A percentile compares a stretch with the other conserved stretches of the same genome.
Conservation (phyloP, 306 rosid species). For the Cucurbita argyrosperma region DNA sequence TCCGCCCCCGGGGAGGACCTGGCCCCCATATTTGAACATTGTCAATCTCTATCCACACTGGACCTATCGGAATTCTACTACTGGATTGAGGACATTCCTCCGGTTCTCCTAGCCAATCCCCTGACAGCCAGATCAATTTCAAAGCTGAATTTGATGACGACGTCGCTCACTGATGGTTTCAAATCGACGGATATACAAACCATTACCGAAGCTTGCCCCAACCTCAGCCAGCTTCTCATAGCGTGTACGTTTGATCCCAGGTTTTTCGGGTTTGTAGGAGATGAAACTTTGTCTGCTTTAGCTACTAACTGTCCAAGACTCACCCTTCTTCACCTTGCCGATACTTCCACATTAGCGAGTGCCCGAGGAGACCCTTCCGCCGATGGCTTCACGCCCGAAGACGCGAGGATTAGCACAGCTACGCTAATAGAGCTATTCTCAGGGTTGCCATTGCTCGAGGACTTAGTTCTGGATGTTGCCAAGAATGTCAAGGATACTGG, state of each 20-base stretch:
- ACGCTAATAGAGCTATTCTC: constrained; percentile 47
- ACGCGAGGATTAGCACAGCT: constrained; percentile 43
- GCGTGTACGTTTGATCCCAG: constrained; percentile 77
- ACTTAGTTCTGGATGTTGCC: constrained; percentile 68
- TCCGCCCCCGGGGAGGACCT: constrained; percentile 43
- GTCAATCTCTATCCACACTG: constrained; percentile 37
- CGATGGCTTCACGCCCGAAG: constrained; percentile 40
- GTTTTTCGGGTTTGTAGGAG: constrained; percentile 62
- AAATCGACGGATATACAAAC: constrained; percentile 42
- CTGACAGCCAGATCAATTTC: constrained; percentile 41
- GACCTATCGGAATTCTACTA: constrained; percentile 78
- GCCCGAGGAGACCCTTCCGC: constrained; percentile 39
- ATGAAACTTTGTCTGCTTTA: constrained; percentile 40
- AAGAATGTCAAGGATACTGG: constrained; percentile 63
- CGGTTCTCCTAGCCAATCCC: constrained; percentile 35
- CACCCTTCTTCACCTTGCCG: constrained; percentile 51
- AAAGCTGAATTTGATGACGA: constrained; percentile 46
- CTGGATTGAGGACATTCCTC: constrained; percentile 81
- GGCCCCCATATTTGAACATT: constrained; percentile 35
- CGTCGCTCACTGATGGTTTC: constrained; percentile 58
- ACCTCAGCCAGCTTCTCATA: constrained; percentile 43
- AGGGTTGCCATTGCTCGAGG: constrained; percentile 58
- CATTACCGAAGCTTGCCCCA: constrained; percentile 55
- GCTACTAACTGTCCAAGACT: constrained; percentile 53
- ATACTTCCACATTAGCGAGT: constrained; percentile 42